Base-by-base conservation (phyloP, 2,329 filamentous ascomycete genomes). In the Diaporthe citri region DNA sequence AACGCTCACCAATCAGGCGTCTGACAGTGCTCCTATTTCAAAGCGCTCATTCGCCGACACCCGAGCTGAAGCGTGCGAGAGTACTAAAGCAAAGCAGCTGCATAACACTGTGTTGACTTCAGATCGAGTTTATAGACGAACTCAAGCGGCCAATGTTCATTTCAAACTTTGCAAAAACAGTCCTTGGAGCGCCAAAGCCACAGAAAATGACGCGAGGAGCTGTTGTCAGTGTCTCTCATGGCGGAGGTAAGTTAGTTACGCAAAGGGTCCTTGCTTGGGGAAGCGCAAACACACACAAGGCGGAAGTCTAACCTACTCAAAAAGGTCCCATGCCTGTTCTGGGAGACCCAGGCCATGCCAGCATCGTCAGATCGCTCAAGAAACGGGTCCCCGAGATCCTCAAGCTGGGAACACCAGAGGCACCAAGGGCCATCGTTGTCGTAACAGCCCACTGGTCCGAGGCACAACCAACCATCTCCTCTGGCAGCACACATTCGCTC, bases 371-470 rank as follows among this genome's bases (percentile, higher is more conserved):
- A 66, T 91, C 89, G 0, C 84, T 92, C 75, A 85, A 85, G 73
- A 87, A 85, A 6, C 85, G 86, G 13, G 87, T 92, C 9, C 90
- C 90, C 67, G 82, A 87, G 78, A 85, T 92, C 69, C 86, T 92
- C 62, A 85, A 86, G 77, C 85, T 92, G 3, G 85, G 86, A 52
- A 89, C 89, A 0, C 80, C 87, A 1, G 82, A 87, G 1, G 84
- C 87, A 17, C 87, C 86, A 0, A 83, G 84, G 13, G 90, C 88
- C 34, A 90, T 91, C 60, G 83, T 91, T 13, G 82, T 91, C 43
- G 85, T 91, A 20, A 91, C 90, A 0, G 90, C 90, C 5, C 90
- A 91, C 82, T 91, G 90, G 90, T 86, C 85, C 3, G 87, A 87
- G 3, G 62, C 77, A 20, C 81, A 81, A 12, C 89, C 90, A 1